These are phyloP conservation scores for Pseudovirgaria hyperparasitica DNA, from an alignment of 2,329 filamentous ascomycete genomes.

Conservation along the genomic window DNA sequence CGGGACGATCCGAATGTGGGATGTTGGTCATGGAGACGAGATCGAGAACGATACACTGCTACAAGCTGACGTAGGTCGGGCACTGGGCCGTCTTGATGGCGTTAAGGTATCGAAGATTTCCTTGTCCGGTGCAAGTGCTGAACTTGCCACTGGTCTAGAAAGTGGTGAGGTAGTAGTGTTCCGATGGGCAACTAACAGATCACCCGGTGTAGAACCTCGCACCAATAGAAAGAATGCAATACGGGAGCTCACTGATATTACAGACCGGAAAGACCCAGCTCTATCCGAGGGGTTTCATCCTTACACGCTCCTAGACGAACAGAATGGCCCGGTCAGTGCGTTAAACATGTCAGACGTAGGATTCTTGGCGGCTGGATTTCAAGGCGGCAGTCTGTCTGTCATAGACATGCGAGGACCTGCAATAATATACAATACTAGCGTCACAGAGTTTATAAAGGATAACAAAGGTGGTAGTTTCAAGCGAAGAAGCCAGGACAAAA, in stretches of 20 bases:
- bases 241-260: conserved; percentile 57
- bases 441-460: conserved; percentile 62
- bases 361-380: conserved; percentile 78
- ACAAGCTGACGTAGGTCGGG: conserved; percentile 76
- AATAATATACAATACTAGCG: conserved; percentile 63
- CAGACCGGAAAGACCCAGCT: conserved; percentile 54
- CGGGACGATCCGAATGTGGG: conserved; percentile 85
- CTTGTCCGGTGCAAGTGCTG: conserved; percentile 67
- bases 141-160: conserved; percentile 69
- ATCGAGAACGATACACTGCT: conserved; percentile 74
- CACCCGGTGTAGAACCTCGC: conserved; percentile 50
- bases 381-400: conserved; percentile 66
- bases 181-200: conserved; percentile 72
- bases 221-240: conserved; percentile 34
- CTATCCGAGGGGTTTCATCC: conserved; percentile 75
- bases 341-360: conserved; percentile 83
- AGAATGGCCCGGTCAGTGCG: conserved; percentile 67
- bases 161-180: conserved; percentile 81
- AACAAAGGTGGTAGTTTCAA: conserved; percentile 64
- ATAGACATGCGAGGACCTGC: conserved; percentile 80
- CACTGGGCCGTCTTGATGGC: conserved; percentile 65
- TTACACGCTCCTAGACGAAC: conserved; percentile 67
- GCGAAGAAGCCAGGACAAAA: conserved; percentile 36
- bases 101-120: conserved; percentile 69
- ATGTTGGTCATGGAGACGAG: conserved; percentile 81